phyloP scores from a whole-genome alignment of 1,284 basidiomycete species.

The Malassezia pachydermatis region DNA sequence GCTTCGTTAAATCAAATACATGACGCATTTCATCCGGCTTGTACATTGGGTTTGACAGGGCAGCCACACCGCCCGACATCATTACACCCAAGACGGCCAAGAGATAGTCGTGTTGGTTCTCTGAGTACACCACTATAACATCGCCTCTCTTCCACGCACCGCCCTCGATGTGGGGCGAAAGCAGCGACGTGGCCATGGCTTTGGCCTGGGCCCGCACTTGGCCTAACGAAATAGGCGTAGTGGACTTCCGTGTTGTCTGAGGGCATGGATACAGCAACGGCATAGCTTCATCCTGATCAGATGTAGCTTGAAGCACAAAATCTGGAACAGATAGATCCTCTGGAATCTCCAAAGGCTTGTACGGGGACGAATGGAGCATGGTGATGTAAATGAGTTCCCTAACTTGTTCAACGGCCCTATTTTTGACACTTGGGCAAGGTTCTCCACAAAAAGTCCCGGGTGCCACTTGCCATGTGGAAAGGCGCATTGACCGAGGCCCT shows the following conservation, averaged over 20 bases:
- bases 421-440: too few species aligned
- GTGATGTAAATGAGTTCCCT: too few species aligned
- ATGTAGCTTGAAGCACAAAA: slow-evolving; percentile 28
- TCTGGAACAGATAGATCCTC: slow-evolving; percentile 26
- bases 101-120: slow-evolving; percentile 43
- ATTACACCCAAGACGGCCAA: slow-evolving; percentile 33
- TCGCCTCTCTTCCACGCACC: slow-evolving; percentile 31
- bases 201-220: slow-evolving; percentile 29
- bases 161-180: slow-evolving; percentile 22
- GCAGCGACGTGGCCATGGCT: slow-evolving; percentile 27
- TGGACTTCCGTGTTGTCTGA: slow-evolving; percentile 20
- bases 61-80: slow-evolving; percentile 35
- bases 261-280: slow-evolving; percentile 27
- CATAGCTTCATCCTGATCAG: slow-evolving; percentile 18
- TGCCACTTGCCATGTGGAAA: too few species aligned
- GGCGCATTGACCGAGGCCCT: too few species aligned
- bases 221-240: slow-evolving; percentile 24
- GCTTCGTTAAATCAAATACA: slow-evolving; percentile 33
- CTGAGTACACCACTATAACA: slow-evolving; percentile 30
- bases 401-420: too few species aligned
- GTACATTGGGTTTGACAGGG: slow-evolving; percentile 44
- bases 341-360: slow-evolving; percentile 21
- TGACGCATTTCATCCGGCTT: slow-evolving; percentile 34
- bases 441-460: too few species aligned
- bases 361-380: slow-evolving; percentile 32